Conservation (phyloP, 2,329 filamentous ascomycete genomes). For the Sporothrix sp. region DNA sequence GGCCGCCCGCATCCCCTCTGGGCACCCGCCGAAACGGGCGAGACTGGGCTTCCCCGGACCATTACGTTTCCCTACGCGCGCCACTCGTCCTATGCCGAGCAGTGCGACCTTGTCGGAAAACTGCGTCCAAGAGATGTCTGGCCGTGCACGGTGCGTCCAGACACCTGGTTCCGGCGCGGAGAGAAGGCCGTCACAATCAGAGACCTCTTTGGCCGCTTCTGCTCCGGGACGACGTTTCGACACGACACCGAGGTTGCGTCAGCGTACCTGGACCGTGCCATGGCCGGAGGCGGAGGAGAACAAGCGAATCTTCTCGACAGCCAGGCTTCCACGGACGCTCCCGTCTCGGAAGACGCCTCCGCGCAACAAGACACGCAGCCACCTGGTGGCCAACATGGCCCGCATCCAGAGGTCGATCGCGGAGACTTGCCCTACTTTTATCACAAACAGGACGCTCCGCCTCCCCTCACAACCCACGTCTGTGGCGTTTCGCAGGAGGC, state of each 20-base stretch:
- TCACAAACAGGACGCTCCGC: not conserved
- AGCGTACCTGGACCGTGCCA: not conserved
- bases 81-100: slow-evolving; percentile 76
- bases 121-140: slow-evolving; percentile 69
- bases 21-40: too few relatives aligned
- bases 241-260: slow-evolving; percentile 42
- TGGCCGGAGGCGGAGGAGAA: not conserved
- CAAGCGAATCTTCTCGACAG: slow-evolving; percentile 4
- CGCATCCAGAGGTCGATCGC: too few relatives aligned
- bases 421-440: slow-evolving; percentile 6
- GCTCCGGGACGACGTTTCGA: slow-evolving; percentile 48
- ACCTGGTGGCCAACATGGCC: too few relatives aligned
- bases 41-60: slow-evolving; percentile 22
- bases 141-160: slow-evolving; percentile 65
- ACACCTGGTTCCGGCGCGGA: slow-evolving; percentile 50
- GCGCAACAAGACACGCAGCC: too few relatives aligned
- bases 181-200: slow-evolving; percentile 44
- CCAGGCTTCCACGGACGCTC: slow-evolving; percentile 3
- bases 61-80: slow-evolving; percentile 75
- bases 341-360: not conserved
- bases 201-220: slow-evolving; percentile 62
- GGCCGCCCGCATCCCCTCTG: slow-evolving; percentile 27
- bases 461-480: not conserved
- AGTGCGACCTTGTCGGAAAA: slow-evolving; percentile 56
- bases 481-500: not conserved